Base-by-base conservation (phyloP, 1,284 basidiomycete genomes). In the Pseudozyma sp. region DNA sequence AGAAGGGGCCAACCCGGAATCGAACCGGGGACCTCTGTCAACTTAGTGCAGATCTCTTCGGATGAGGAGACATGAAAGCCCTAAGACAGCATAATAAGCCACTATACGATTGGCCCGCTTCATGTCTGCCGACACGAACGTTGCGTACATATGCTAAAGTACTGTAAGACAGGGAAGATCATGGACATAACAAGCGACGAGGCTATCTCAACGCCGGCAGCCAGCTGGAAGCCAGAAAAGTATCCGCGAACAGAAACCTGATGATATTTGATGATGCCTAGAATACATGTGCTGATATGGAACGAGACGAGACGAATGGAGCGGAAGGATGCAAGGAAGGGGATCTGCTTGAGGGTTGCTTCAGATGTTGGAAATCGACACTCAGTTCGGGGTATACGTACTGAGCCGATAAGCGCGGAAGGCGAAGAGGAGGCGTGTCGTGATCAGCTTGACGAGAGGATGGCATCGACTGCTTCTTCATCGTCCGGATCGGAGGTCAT, bases 81-180 rank as follows among this genome's bases (percentile, higher is more conserved):
- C 72, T 75, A 75, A 75, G 72, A 75, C 72, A 75, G 72, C 67
- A 75, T 75, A 75, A 75, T 75, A 75, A 75, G 72, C 72, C 61
- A 70, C 67, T 72, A 76, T 69, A 67, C 69, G 65, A 68, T 73
- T 73, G 63, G 70, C 66, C 72, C 59, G 10, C 44, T 39, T 31
- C 47, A 12, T 52, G 43, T 40, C 2, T 14, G 25, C 5, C 16
- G 10, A 8, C 7, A 9, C 7, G 2, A 12, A 12, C 0, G n/a
- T 47, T 49, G 47, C 31, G 38, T 44, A 36, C 13, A 55, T 14
- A 54, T 48, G 9, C 19, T 12, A 8, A 48, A 19, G n/a, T n/a
- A n/a, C n/a, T n/a, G n/a, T n/a, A n/a, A n/a, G n/a, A n/a, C n/a
- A n/a, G n/a, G n/a, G n/a, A n/a, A n/a, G n/a, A n/a, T n/a, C n/a